Base-by-base conservation (phyloP, 352 stramenopile species). In the Phytophthora europaea region DNA sequence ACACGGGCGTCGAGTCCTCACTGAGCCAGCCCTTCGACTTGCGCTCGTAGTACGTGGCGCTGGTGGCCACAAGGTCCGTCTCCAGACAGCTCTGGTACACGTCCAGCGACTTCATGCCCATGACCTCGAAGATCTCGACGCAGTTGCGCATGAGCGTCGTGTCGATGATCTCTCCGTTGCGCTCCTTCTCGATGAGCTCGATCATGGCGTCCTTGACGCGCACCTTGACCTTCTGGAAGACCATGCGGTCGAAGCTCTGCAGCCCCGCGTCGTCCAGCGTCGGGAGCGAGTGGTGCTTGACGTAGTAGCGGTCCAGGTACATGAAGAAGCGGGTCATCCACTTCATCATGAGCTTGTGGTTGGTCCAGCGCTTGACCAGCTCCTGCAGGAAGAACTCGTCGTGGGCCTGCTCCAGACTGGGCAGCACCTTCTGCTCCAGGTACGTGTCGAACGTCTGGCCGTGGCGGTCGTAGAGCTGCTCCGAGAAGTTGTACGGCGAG, bases 271-370 rank as follows among this genome's bases (percentile, higher is more conserved):
- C 94, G 28, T 94, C 88, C 4, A 99, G 83, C 38, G 96, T 99
- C 59, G 97, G 98, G 20, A 99, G 85, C 71, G 87, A 98, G 79
- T 99, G 97, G 86, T 99, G 98, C 83, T 99, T 97, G 64, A 99
- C 94, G 81, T 99, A 98, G 83, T 98, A 99, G 31, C 96, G 89
- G 80, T 99, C 98, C n/a, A 99, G 81, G 83, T 99, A 99, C 84
- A 98, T 99, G 81, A 99, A 99, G 81, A 99, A 99, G 71, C 98
- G 98, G 58, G 94, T 87, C 88, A 99, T 98, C 98, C 98, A 99
- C 84, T 99, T 99, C 90, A 99, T 99, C 98, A 99, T 99, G 80
- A 99, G 98, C 81, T 99, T 99, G 88, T 99, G 98, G 83, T 99
- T 99, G 47, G 93, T 87, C 98, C 98, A 99, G 54, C 98, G 96